Conservation (phyloP, 1,139 yeast species). For the Wickerhamomyces sp. region DNA sequence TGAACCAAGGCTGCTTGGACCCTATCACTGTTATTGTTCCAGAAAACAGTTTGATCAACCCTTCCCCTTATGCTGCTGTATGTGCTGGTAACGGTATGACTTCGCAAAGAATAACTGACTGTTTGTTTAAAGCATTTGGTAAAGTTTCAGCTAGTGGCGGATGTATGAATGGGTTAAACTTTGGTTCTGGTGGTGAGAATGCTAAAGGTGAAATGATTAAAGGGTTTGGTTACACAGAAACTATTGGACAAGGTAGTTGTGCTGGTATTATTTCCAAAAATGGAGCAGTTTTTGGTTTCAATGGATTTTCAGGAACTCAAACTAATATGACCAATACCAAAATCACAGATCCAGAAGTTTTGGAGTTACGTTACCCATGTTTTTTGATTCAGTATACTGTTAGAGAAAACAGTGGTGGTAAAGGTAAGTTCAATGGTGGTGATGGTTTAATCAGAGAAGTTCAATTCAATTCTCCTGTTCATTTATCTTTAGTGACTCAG, state of each 20-base stretch:
- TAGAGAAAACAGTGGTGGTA: constrained; percentile 34
- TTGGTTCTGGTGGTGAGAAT: constrained; percentile 39
- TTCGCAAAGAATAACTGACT: constrained; percentile 42
- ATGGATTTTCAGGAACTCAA: constrained; percentile 41
- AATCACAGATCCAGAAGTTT: constrained; percentile 39
- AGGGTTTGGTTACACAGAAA: constrained; percentile 44
- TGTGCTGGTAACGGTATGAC: constrained; percentile 48
- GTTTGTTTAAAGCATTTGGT: constrained; percentile 38
- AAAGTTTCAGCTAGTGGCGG: constrained; percentile 42
- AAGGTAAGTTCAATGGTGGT: constrained; percentile 37
- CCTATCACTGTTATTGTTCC: constrained; percentile 39
- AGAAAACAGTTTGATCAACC: constrained; percentile 35
- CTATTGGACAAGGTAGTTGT: constrained; percentile 45
- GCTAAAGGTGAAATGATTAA: constrained; percentile 31
- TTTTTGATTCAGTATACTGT: constrained; percentile 30
- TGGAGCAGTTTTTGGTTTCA: constrained; percentile 30
- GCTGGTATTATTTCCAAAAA: constrained; percentile 33
- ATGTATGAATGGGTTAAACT: constrained; percentile 41
- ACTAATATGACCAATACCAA: constrained; percentile 43
- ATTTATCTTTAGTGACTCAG: constrained; percentile 27
- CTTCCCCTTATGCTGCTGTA: constrained; percentile 41
- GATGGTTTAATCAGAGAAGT: constrained; percentile 32
- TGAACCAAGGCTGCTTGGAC: constrained; percentile 43
- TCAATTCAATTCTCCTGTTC: constrained; percentile 29
- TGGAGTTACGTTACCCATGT: constrained; percentile 37